Evolutionary conservation across 306 rosid genomes (phyloP).

Genomic region (Carpinus viminea): DNA sequence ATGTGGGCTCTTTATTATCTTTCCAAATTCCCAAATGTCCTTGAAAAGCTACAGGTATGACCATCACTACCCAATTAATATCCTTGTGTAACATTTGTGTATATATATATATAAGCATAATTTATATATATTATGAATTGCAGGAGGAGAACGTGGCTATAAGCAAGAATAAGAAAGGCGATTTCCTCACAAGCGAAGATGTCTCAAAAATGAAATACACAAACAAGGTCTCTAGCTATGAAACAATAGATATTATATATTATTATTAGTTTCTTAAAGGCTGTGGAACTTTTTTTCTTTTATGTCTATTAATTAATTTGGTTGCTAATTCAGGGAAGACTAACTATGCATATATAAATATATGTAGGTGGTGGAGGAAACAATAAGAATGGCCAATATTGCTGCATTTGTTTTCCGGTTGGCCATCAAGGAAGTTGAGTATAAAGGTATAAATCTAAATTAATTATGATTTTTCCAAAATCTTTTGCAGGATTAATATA

Average conservation of each 20-base stretch:
- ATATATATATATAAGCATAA: too few species aligned
- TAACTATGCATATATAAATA: too few species aligned
- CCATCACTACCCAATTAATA: too few species aligned
- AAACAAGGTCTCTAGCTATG: conserved; percentile 31
- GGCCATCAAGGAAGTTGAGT: conserved; percentile 29
- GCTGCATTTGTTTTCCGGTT: conserved; percentile 20
- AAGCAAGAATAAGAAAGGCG: conserved; percentile 14
- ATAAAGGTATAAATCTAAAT: conserved; percentile 25
- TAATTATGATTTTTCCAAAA: not conserved
- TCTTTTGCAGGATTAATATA: not conserved
- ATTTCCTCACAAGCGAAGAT: conserved; percentile 38
- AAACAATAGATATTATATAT: too few species aligned
- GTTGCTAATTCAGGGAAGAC: too few species aligned
- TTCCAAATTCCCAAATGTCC: conserved; percentile 41
- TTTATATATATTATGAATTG: not conserved
- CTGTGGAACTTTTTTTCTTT: too few species aligned
- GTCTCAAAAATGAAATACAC: conserved; percentile 38
- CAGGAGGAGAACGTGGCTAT: conserved; percentile 46
- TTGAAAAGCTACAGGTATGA: conserved; percentile 34
- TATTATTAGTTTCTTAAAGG: too few species aligned
- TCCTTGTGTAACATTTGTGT: too few species aligned
- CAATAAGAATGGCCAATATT: conserved; percentile 43
- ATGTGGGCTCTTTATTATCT: conserved; percentile 48
- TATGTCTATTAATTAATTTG: not conserved
- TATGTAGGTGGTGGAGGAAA: conserved; percentile 40